Base-by-base conservation (phyloP, 2,329 filamentous ascomycete genomes). In the Fusarium veterinarium region DNA sequence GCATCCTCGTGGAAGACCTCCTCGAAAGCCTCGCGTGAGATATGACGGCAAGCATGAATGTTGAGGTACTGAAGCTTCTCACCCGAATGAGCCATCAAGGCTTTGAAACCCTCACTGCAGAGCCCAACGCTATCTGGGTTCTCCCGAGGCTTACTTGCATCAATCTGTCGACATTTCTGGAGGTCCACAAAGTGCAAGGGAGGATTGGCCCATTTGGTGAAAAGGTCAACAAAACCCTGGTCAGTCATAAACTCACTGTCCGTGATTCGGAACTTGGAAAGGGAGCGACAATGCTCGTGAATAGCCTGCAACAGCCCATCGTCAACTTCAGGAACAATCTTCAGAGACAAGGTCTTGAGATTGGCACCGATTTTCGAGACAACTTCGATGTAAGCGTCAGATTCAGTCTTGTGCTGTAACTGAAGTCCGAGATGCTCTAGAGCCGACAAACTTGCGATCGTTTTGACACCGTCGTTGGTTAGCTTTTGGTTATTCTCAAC, bases 81-180 rank as follows among this genome's bases (percentile, higher is more conserved):
- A 8, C 93, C 93, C 0, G 95, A 97, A 79, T 98, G 95, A 1
- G 85, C 83, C 93, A 98, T 97, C 46, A 98, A 83, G 0, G 94
- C 93, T 72, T 87, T 85, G 83, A 98, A 95, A 0, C 93, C 95
- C 10, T 88, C 82, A 1, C 91, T 92, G 58, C 92, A 94, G 37
- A 98, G 86, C 4, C 95, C 95, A 48, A 95, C 83, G 30, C 88
- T 86, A 62, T 90, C 83, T 0, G 89, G 87, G 51, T 91, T 91
- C 8, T 91, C 89, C 28, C 91, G 88, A 0, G 94, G 92, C 31
- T 89, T 88, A 53, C 85, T 83, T 65, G 93, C 90, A 79, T 97
- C 93, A 38, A 97, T 80, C 75, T 94, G 90, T 23, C 95, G 92
- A 67, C 91, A 95, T 69, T 91, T 91, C 75, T 92, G 91, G 20